These are phyloP conservation scores for Crithidia bombi DNA, from an alignment of 208 protist species.

Conservation along the genomic window DNA sequence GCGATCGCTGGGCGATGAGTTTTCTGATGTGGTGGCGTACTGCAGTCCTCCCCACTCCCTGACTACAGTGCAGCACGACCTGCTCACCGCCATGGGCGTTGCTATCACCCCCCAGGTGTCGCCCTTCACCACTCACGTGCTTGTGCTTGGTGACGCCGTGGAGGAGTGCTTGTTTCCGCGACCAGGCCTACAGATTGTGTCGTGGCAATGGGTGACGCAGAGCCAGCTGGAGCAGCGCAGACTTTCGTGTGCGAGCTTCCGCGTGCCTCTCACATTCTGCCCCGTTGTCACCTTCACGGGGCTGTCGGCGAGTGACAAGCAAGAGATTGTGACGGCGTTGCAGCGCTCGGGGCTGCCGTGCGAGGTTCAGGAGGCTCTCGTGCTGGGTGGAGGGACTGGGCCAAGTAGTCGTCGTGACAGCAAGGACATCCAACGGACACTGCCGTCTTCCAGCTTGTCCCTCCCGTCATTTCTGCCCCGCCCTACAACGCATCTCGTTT, in stretches of 20 bases:
- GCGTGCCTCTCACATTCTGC: conserved; percentile 35
- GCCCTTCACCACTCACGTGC: conserved; percentile 59
- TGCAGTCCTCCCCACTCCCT: conserved; percentile 21
- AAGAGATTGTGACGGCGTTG: conserved; percentile 34
- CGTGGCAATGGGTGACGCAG: conserved; percentile 52
- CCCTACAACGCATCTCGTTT: conserved; percentile 67
- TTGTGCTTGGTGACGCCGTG: conserved; percentile 27
- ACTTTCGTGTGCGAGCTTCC: conserved; percentile 45
- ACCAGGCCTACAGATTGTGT: conserved; percentile 64
- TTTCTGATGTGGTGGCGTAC: conserved; percentile 46
- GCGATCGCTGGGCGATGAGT: conserved; percentile 25
- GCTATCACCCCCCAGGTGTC: conserved; percentile 19
- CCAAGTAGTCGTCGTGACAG: neutral
- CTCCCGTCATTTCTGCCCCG: neutral
- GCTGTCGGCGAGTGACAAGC: conserved; percentile 38
- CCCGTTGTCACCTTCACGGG: conserved; percentile 62
- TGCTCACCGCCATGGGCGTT: conserved; percentile 30
- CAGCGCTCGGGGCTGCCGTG: conserved; percentile 32
- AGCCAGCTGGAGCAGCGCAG: conserved; percentile 40
- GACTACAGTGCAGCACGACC: conserved; percentile 17
- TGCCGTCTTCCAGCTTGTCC: neutral
- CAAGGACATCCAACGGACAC: neutral
- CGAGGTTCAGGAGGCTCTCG: conserved; percentile 49
- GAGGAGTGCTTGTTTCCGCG: conserved; percentile 53
- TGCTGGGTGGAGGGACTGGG: conserved; percentile 30